Percentiles rank a stretch among this genome's conserved stretches.
Evolutionary conservation across 1,284 basidiomycete species (phyloP).

Genomic region (Trametes polyzona): DNA sequence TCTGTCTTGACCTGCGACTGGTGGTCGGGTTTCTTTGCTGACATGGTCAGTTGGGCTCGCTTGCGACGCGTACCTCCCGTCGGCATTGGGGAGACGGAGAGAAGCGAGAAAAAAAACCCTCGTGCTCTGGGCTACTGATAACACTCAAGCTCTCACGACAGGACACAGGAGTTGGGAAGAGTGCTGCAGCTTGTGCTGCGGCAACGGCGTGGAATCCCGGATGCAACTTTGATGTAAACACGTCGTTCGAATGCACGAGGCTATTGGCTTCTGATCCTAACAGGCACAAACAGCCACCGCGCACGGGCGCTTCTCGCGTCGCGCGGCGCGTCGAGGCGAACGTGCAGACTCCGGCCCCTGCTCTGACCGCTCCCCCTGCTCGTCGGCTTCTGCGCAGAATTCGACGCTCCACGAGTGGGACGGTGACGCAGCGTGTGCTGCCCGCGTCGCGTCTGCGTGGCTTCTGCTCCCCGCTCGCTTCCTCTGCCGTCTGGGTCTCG

Average conservation of each 20-base stretch:
- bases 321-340: not conserved
- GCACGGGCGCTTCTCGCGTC: not conserved
- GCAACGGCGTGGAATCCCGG: not conserved
- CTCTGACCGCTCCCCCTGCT: not conserved
- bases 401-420: too few species aligned
- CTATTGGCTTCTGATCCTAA: not conserved
- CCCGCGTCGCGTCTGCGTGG: too few species aligned
- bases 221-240: not conserved
- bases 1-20: not conserved
- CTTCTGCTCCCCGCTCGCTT: too few species aligned
- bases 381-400: too few species aligned
- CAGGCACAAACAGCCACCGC: not conserved
- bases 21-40: not conserved
- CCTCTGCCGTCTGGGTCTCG: too few species aligned
- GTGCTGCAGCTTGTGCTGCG: slow-evolving; percentile 3
- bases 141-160: not conserved
- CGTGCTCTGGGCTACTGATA: not conserved
- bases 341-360: not conserved
- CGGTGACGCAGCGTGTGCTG: too few species aligned
- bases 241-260: not conserved
- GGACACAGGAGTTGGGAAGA: not conserved
- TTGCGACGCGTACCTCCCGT: not conserved
- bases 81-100: not conserved
- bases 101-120: not conserved
- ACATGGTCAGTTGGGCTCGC: not conserved